phyloP scores from a whole-genome alignment of 2,329 filamentous ascomycete species.

The Alternaria atra region DNA sequence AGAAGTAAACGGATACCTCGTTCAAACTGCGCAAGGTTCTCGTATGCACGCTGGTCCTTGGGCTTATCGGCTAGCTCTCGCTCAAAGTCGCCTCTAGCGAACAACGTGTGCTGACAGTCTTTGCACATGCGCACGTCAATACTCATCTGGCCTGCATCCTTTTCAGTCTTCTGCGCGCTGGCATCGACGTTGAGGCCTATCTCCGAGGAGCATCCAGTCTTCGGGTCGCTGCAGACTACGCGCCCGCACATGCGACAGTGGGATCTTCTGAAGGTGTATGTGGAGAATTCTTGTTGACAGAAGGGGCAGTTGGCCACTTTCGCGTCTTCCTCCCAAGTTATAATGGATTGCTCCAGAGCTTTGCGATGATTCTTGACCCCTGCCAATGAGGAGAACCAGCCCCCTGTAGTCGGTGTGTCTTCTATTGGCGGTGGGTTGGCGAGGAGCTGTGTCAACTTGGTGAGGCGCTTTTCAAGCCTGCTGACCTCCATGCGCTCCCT shows the following conservation, averaged over 20 bases:
- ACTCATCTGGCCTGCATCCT: constrained; percentile 65
- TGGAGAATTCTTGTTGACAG: constrained; percentile 94
- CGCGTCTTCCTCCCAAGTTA: constrained; percentile 93
- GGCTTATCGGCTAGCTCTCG: constrained; percentile 73
- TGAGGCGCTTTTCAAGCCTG: constrained; percentile 88
- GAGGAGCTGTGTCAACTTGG: constrained; percentile 85
- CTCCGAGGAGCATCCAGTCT: constrained; percentile 84
- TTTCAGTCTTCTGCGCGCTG: constrained; percentile 52
- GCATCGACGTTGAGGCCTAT: constrained; percentile 80
- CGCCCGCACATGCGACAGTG: constrained; percentile 94
- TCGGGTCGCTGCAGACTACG: constrained; percentile 88
- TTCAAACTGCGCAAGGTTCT: constrained; percentile 86
- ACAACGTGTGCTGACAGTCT: constrained; percentile 79
- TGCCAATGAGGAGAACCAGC: constrained; percentile 65
- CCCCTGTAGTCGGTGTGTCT: constrained; percentile 58
- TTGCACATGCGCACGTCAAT: constrained; percentile 91
- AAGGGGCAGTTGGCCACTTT: constrained; percentile 85
- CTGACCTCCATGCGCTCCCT: constrained; percentile 88
- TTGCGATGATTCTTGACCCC: constrained; percentile 76
- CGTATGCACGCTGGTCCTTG: constrained; percentile 80
- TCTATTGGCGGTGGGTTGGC: constrained; percentile 75
- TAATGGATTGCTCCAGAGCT: constrained; percentile 85
- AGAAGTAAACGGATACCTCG: constrained; percentile 82
- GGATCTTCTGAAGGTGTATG: constrained; percentile 90
- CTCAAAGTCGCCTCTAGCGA: constrained; percentile 79